Evolutionary conservation across 2,329 filamentous ascomycete genomes (phyloP).

Genomic region (Epichloe sp.): DNA sequence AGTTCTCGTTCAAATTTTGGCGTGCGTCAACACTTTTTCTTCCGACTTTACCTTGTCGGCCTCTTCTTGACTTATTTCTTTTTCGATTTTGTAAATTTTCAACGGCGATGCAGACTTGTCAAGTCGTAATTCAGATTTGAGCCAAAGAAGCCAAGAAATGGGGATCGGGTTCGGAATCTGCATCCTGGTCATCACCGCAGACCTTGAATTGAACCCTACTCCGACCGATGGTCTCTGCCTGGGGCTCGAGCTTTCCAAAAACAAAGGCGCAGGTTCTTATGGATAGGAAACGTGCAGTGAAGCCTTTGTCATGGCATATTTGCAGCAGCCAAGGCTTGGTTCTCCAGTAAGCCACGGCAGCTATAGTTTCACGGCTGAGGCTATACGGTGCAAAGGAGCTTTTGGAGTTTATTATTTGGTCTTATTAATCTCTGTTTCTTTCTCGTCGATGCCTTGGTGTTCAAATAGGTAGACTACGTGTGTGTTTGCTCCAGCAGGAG

Average conservation of each 20-base stretch:
- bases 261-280: neutral
- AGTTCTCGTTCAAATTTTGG: neutral
- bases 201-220: neutral
- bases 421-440: neutral
- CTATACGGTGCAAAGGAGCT: neutral
- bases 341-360: neutral
- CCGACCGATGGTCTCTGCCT: neutral
- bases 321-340: neutral
- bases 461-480: conserved; percentile 4
- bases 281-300: neutral
- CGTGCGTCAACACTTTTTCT: neutral
- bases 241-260: neutral
- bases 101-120: neutral
- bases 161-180: neutral
- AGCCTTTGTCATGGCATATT: neutral
- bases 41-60: neutral
- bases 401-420: neutral
- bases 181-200: neutral
- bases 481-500: conserved; percentile 1
- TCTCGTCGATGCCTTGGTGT: neutral
- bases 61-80: neutral
- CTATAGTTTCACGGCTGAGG: neutral
- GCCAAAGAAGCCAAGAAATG: neutral
- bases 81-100: neutral
- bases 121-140: neutral